Percentiles rank a stretch among this genome's conserved stretches.
These are phyloP conservation scores for Penicillium concentricum DNA, from an alignment of 2,329 filamentous ascomycete genomes.

Conservation along the genomic window DNA sequence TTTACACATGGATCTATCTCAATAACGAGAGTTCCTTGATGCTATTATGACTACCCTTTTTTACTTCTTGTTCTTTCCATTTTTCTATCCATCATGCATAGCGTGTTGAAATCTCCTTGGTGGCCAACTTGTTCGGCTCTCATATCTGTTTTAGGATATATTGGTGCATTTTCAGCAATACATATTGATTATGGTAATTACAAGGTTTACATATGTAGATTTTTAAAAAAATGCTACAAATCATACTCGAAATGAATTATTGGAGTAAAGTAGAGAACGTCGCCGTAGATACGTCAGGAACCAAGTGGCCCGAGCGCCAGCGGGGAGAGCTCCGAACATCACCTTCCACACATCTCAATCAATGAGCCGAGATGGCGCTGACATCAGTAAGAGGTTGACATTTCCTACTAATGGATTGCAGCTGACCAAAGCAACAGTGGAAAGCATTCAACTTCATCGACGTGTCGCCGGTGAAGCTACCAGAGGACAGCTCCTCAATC, in stretches of 20 bases:
- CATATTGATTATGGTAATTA: neutral
- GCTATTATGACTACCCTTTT: neutral
- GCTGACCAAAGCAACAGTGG: constrained; percentile 61
- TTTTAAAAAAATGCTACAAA: neutral
- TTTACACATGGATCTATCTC: constrained; percentile 18
- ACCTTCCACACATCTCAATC: constrained; percentile 17
- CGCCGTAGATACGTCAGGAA: constrained; percentile 7
- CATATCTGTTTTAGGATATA: neutral
- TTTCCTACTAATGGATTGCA: neutral
- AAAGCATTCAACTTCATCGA: constrained; percentile 99
- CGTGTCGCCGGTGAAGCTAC: constrained; percentile 77
- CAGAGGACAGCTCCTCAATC: constrained; percentile 73
- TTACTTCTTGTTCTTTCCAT: neutral
- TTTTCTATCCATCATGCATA: neutral
- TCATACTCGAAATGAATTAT: neutral
- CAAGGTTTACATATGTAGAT: neutral
- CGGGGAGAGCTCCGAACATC: constrained; percentile 24
- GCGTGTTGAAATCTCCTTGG: neutral
- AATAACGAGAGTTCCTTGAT: neutral
- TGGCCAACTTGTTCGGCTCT: neutral
- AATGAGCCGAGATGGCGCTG: constrained; percentile 45
- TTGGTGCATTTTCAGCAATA: neutral
- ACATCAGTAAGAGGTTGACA: constrained; percentile 37
- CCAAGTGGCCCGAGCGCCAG: constrained; percentile 18
- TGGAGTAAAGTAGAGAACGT: neutral